phyloP scores from a whole-genome alignment of 139 green algal species.

The Chlamydomonas eustigma region DNA sequence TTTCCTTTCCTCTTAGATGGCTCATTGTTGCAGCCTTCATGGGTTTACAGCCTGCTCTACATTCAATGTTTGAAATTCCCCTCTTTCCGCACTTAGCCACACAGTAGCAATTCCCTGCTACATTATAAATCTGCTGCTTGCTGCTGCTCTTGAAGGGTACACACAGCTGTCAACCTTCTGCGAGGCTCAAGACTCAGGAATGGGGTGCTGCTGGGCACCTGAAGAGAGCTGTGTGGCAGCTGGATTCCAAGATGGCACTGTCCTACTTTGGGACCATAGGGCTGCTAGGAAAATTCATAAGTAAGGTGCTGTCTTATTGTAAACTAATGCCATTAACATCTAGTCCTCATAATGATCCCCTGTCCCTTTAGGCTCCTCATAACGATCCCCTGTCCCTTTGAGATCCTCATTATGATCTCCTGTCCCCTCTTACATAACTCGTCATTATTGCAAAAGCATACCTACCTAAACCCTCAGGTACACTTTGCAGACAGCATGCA shows the following conservation, averaged over 20 bases:
- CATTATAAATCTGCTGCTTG: too few species aligned
- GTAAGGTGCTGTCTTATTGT: not conserved
- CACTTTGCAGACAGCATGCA: not conserved
- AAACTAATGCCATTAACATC: too few species aligned
- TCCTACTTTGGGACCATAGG: not conserved
- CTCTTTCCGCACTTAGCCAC: too few species aligned
- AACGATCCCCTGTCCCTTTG: too few species aligned
- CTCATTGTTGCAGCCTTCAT: too few species aligned
- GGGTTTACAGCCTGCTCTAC: too few species aligned
- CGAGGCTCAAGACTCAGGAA: not conserved
- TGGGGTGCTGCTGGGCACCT: not conserved
- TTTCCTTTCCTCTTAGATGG: too few species aligned
- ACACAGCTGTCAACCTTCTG: not conserved
- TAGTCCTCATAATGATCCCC: too few species aligned
- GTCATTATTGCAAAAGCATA: not conserved
- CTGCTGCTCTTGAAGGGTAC: slow-evolving; percentile 9
- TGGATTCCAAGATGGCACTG: slow-evolving; percentile 7
- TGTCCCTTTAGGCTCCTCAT: too few species aligned
- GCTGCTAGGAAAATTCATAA: not conserved
- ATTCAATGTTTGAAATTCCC: too few species aligned
- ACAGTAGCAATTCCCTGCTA: too few species aligned
- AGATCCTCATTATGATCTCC: too few species aligned
- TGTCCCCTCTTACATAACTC: not conserved
- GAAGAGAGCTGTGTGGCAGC: not conserved
- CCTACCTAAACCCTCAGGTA: not conserved